A percentile compares a stretch with the other conserved stretches of the same genome.
These are phyloP conservation scores for Candida stauntonica DNA, from an alignment of 805 yeast species.

Conservation along the genomic window DNA sequence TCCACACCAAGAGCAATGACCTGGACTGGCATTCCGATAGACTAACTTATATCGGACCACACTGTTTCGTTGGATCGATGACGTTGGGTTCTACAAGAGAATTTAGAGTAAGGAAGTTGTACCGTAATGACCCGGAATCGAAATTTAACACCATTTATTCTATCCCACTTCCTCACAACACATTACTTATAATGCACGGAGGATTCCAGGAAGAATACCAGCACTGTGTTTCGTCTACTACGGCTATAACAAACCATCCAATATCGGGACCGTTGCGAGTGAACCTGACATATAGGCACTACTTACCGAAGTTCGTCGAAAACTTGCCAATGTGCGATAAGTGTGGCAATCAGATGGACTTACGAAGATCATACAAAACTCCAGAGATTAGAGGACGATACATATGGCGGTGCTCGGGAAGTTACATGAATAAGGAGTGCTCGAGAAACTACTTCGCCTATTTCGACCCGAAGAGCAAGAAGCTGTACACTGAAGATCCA, in stretches of 20 bases:
- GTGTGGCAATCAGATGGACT: conserved; percentile 40
- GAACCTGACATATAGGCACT: conserved; percentile 63
- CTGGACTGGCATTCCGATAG: conserved; percentile 79
- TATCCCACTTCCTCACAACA: conserved; percentile 66
- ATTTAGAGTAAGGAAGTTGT: conserved; percentile 50
- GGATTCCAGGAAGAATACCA: conserved; percentile 75
- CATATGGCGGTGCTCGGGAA: conserved; percentile 60
- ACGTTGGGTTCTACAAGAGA: conserved; percentile 69
- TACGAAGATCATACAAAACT: conserved; percentile 51
- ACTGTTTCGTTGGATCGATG: conserved; percentile 60
- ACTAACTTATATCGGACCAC: conserved; percentile 67
- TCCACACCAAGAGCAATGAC: conserved; percentile 43
- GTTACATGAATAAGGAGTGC: conserved; percentile 43
- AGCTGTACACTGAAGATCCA: conserved; percentile 31
- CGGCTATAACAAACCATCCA: conserved; percentile 41
- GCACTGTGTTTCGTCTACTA: conserved; percentile 54
- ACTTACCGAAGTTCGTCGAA: conserved; percentile 34
- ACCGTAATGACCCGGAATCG: conserved; percentile 26
- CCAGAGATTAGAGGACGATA: conserved; percentile 48
- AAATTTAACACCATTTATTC: conserved; percentile 36
- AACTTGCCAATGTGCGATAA: conserved; percentile 40
- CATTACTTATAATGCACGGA: conserved; percentile 68
- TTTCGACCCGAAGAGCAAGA: conserved; percentile 33
- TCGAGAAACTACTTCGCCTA: conserved; percentile 45
- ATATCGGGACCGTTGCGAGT: conserved; percentile 48